A percentile compares a stretch with the other conserved stretches of the same genome.
These are phyloP conservation scores for Carpinus viminea DNA, from an alignment of 306 rosid species.

Conservation along the genomic window DNA sequence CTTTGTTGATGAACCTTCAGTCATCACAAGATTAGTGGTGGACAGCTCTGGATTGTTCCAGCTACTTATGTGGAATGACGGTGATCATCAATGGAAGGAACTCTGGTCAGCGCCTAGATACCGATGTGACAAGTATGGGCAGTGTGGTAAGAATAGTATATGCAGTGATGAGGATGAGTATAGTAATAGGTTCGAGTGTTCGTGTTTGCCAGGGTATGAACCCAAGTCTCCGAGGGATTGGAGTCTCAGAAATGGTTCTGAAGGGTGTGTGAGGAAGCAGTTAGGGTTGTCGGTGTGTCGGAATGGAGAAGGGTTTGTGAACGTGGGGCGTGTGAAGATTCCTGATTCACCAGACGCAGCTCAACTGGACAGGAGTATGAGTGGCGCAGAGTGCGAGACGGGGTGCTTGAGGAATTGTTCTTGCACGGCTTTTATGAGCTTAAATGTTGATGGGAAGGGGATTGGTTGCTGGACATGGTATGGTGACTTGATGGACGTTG, in stretches of 20 bases:
- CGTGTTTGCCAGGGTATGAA: slow-evolving; percentile 18
- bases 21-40: not conserved
- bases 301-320: slow-evolving; percentile 22
- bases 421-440: slow-evolving; percentile 33
- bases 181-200: not conserved
- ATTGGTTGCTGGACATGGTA: slow-evolving; percentile 35
- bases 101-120: not conserved
- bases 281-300: slow-evolving; percentile 3
- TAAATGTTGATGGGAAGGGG: slow-evolving; percentile 2
- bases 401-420: slow-evolving; percentile 32
- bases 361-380: not conserved
- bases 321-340: not conserved
- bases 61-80: not conserved
- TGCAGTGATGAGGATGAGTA: not conserved
- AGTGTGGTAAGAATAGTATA: not conserved
- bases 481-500: slow-evolving; percentile 28
- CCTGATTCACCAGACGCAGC: slow-evolving; percentile 1
- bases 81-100: not conserved
- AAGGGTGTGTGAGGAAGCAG: slow-evolving; percentile 14
- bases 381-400: slow-evolving; percentile 14
- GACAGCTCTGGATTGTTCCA: not conserved
- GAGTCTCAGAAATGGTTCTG: slow-evolving; percentile 12
- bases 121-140: not conserved
- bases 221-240: slow-evolving; percentile 14
- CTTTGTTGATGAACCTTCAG: not conserved